A percentile compares a stretch with the other conserved stretches of the same genome.
Evolutionary conservation across 108 stramenopile genomes (phyloP).

Genomic region (Cyclotella distinguenda): DNA sequence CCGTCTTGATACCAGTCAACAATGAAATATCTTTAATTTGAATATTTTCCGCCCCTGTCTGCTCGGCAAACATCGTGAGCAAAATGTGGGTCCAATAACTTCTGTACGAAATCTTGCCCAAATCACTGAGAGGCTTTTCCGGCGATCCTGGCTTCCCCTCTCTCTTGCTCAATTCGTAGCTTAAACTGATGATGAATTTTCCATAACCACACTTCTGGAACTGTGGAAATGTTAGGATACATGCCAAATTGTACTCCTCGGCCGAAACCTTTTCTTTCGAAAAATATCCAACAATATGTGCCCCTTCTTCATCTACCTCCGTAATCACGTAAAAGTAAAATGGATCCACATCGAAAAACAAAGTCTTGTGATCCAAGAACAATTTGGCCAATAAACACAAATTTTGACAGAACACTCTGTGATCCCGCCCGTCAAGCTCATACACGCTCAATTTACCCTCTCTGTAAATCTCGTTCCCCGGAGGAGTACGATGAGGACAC

Average conservation of each 20-base stretch:
- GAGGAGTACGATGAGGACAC: slow-evolving; percentile 79
- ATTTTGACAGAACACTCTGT: slow-evolving; percentile 97
- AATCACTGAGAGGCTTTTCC: slow-evolving; percentile 96
- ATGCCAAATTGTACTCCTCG: slow-evolving; percentile 98
- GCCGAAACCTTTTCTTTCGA: slow-evolving; percentile 92
- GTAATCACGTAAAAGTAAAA: slow-evolving; percentile 98
- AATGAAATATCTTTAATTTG: slow-evolving; percentile 84
- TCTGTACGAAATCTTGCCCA: slow-evolving; percentile 93
- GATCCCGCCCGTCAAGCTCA: slow-evolving; percentile 96
- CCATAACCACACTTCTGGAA: slow-evolving; percentile 98
- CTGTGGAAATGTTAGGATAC: slow-evolving; percentile 98
- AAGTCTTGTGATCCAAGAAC: slow-evolving; percentile 99
- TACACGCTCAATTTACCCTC: slow-evolving; percentile 72
- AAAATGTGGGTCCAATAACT: slow-evolving; percentile 92
- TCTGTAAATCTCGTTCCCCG: slow-evolving; percentile 95
- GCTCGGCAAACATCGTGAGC: slow-evolving; percentile 56
- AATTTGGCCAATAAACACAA: slow-evolving; percentile 96
- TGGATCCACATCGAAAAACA: slow-evolving; percentile 99
- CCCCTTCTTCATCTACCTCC: slow-evolving; percentile 89
- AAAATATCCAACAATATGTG: slow-evolving; percentile 98
- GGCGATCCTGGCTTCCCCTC: slow-evolving; percentile 94
- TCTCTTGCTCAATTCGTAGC: slow-evolving; percentile 89
- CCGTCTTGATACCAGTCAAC: slow-evolving; percentile 91
- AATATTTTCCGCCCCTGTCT: slow-evolving; percentile 56
- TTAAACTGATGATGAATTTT: slow-evolving; percentile 96